A percentile compares a stretch with the other conserved stretches of the same genome.
Conservation (phyloP, 148 eudicot genomes). For the Fagopyrum homotropicum region DNA sequence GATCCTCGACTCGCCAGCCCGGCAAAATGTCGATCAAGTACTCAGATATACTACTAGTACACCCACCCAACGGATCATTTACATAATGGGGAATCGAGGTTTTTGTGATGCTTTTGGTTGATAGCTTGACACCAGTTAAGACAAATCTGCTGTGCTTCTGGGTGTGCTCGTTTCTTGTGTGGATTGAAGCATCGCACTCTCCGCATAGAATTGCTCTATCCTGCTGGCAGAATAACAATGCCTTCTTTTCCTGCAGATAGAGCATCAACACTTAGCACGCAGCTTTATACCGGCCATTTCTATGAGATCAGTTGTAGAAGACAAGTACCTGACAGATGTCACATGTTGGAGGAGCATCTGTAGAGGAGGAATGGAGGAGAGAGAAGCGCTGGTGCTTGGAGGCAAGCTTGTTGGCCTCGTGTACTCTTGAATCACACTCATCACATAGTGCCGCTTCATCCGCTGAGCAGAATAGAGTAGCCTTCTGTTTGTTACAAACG, state of each 20-base stretch:
- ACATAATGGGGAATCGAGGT: too few species aligned
- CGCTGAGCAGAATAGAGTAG: conserved; percentile 39
- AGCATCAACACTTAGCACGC: too few species aligned
- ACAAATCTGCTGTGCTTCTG: conserved; percentile 62
- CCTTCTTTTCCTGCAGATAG: conserved; percentile 52
- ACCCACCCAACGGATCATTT: not conserved
- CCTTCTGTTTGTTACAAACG: conserved; percentile 36
- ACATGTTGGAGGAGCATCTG: conserved; percentile 26
- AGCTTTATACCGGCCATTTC: too few species aligned
- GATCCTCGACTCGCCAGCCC: conserved; percentile 81
- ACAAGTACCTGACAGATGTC: conserved; percentile 40
- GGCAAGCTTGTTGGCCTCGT: conserved; percentile 44
- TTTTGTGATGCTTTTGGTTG: not conserved
- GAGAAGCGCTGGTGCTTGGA: conserved; percentile 40
- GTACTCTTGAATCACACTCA: conserved; percentile 44
- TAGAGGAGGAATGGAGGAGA: conserved; percentile 25
- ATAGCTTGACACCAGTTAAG: conserved; percentile 63
- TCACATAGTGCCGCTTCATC: conserved; percentile 55
- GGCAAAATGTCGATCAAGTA: conserved; percentile 69
- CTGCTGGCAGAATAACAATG: conserved; percentile 74
- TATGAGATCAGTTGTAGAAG: too few species aligned
- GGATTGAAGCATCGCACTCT: conserved; percentile 67
- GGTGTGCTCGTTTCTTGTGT: conserved; percentile 59
- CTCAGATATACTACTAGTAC: conserved; percentile 51
- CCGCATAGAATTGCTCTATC: conserved; percentile 73